These are phyloP conservation scores for Coemansia sp. DNA, from an alignment of 192 early-diverging fungal species.

Conservation along the genomic window DNA sequence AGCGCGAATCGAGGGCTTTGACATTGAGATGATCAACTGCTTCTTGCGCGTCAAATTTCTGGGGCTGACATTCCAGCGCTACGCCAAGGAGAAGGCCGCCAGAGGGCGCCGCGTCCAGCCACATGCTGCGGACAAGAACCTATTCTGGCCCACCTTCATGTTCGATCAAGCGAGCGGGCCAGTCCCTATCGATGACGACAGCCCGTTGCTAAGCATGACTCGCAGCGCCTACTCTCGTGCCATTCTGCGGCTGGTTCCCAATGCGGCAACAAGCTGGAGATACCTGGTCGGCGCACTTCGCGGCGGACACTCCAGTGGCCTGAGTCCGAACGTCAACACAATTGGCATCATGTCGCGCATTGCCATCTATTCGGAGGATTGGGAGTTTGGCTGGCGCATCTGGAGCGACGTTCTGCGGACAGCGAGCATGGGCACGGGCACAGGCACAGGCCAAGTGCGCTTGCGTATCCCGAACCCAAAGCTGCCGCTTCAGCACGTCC, in stretches of 20 bases:
- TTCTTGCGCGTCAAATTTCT: constrained; percentile 34
- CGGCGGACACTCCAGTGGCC: background rate
- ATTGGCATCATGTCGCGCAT: constrained; percentile 26
- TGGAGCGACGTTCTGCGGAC: constrained; percentile 32
- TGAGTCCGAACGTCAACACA: constrained; percentile 23
- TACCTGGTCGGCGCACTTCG: constrained; percentile 2
- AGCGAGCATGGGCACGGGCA: no score
- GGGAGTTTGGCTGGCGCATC: constrained; percentile 31
- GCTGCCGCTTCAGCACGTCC: background rate
- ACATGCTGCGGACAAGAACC: no score
- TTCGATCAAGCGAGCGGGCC: constrained; percentile 20
- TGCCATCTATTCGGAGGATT: constrained; percentile 11
- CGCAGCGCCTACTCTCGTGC: background rate
- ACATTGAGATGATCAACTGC: constrained; percentile 34
- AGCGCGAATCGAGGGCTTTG: constrained; percentile 20
- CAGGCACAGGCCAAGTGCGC: no score
- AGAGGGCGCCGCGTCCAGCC: background rate
- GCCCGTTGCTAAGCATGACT: constrained; percentile 1
- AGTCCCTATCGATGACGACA: background rate
- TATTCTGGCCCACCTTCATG: constrained; percentile 47
- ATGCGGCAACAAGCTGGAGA: constrained; percentile 22
- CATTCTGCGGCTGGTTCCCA: constrained; percentile 2
- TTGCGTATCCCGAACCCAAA: background rate
- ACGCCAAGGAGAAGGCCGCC: constrained; percentile 20
- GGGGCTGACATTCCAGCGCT: constrained; percentile 42